Base-by-base conservation (phyloP, 2,329 filamentous ascomycete genomes). In the Penicillium sp. region DNA sequence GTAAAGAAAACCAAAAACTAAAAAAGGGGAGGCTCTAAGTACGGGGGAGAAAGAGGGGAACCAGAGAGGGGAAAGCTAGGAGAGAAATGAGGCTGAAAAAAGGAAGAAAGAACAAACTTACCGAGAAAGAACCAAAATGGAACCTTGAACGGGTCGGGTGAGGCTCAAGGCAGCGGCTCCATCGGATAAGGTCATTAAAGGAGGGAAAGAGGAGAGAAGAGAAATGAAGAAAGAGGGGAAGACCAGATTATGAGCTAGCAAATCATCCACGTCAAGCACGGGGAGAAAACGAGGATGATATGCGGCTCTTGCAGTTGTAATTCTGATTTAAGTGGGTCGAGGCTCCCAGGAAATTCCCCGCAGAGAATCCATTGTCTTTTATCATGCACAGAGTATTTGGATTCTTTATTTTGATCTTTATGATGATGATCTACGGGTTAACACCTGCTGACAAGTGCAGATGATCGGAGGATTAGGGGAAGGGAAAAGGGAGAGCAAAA, bases 51-150 rank as follows among this genome's bases (percentile, higher is more conserved):
- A 55, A 59, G 25, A 66, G 64, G 45, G 57, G 51, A 65, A 19
- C 19, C 19, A 64, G 31, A 57, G 57, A 49, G 58, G 58, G 59
- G 60, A 62, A 51, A 69, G 69, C 39, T 42, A 19, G 9, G 53
- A 65, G 68, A 55, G 70, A 62, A 57, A 67, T 60, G 57, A 67
- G 63, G 33, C 50, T 53, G 50, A 53, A 59, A 59, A 13, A 45
- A 64, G 54, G 58, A 11, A 52, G 16, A 19, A 43, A 42, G 31
- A 39, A 42, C 14, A 52, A 46, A 53, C 42, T 46, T 45, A 53
- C 67, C 67, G 46, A 72, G 67, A 64, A 54, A 33, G 29, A 31
- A 42, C 23, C 21, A 33, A 48, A 56, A 53, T 11, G 55, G 35
- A 19, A 25, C 52, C 50, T 43, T 64, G 29, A 62, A 55, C 19